These are phyloP conservation scores for Tulasnella sp. DNA, from an alignment of 768 basidiomycete genomes.

Conservation along the genomic window DNA sequence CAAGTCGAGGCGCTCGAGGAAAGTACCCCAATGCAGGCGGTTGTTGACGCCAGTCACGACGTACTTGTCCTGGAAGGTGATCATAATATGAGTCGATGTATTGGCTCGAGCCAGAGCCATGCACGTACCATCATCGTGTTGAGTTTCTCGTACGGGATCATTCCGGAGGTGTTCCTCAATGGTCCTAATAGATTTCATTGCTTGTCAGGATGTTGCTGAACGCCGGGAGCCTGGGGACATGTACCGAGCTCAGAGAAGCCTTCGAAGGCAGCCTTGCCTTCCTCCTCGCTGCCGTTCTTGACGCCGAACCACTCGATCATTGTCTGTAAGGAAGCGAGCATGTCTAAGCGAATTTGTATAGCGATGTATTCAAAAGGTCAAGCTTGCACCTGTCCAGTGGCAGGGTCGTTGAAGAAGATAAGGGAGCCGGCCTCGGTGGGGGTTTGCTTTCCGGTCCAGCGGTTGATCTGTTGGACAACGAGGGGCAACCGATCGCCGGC, in stretches of 20 bases:
- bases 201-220: not conserved
- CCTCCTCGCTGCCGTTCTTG: not conserved
- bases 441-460: conserved; percentile 9
- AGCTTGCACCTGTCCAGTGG: conserved; percentile 1
- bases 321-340: not conserved
- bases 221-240: not conserved
- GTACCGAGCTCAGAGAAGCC: conserved; percentile 13
- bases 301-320: not conserved
- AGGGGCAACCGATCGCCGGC: conserved; percentile 4
- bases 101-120: not conserved
- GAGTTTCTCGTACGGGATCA: conserved; percentile 13
- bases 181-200: not conserved
- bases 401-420: not conserved
- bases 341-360: not conserved
- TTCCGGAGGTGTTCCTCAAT: conserved; percentile 4
- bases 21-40: conserved; percentile 7
- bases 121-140: conserved; percentile 12
- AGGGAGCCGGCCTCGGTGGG: conserved; percentile 10
- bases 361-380: not conserved
- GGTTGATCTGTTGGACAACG: conserved; percentile 9
- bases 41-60: not conserved
- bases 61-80: not conserved
- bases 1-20: conserved; percentile 9
- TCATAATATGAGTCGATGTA: not conserved
- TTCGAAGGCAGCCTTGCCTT: conserved; percentile 12